phyloP scores from a whole-genome alignment of 305 asterid genomes.

The Fraxinus ornus region DNA sequence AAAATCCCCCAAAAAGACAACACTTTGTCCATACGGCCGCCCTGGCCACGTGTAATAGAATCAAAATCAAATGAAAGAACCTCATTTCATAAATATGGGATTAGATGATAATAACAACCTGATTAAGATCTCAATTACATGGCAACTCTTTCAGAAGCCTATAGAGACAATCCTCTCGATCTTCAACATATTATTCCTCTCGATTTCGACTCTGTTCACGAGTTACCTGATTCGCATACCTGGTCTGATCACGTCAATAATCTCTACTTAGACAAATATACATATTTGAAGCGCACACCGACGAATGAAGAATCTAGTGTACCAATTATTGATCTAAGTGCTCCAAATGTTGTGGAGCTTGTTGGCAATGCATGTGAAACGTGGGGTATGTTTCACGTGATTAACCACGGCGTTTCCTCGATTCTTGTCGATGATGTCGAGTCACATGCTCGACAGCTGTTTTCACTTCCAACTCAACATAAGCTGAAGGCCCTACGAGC shows the following conservation, averaged over 20 bases:
- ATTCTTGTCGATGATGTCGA: constrained; percentile 46
- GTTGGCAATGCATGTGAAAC: constrained; percentile 52
- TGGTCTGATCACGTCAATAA: constrained; percentile 38
- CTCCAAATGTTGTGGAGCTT: constrained; percentile 42
- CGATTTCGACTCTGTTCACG: constrained; percentile 47
- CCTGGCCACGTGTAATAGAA: constrained; percentile 38
- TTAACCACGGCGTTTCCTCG: constrained; percentile 50
- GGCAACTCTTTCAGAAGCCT: constrained; percentile 64
- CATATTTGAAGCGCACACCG: neutral
- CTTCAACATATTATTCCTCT: constrained; percentile 58
- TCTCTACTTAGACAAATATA: neutral
- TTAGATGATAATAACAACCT: neutral
- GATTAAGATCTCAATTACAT: neutral
- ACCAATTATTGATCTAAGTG: constrained; percentile 49
- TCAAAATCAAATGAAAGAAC: constrained; percentile 6
- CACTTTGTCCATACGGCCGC: constrained; percentile 45
- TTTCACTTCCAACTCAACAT: constrained; percentile 43
- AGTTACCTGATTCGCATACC: constrained; percentile 59
- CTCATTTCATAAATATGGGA: neutral
- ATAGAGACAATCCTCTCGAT: constrained; percentile 36
- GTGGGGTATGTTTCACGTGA: constrained; percentile 66
- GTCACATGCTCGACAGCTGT: constrained; percentile 45
- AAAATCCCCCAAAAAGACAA: constrained; percentile 32
- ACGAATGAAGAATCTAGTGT: neutral
- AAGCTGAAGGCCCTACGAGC: constrained; percentile 51